Percentiles rank a stretch among this genome's conserved stretches.
Evolutionary conservation across 139 green algal genomes (phyloP).

Genomic region (Mesotaenium endlicherianum): DNA sequence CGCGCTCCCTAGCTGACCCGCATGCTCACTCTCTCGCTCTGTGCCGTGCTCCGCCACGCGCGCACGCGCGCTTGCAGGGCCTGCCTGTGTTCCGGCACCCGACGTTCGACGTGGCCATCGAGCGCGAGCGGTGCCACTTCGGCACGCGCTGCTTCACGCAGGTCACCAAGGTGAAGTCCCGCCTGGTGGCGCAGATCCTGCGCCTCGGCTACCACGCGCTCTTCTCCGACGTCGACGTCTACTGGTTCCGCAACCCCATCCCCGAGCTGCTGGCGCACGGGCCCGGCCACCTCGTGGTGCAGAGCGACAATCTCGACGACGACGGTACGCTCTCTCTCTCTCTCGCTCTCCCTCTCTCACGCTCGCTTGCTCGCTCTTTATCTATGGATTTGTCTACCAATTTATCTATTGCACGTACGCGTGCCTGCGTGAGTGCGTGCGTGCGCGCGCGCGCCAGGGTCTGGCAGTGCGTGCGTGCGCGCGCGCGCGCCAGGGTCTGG

Average conservation of each 20-base stretch:
- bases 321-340: too few species aligned
- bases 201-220: conserved; percentile 44
- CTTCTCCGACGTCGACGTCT: conserved; percentile 43
- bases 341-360: too few species aligned
- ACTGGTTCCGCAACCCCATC: conserved; percentile 41
- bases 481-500: too few species aligned
- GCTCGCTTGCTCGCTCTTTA: too few species aligned
- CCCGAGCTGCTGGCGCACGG: conserved; percentile 14
- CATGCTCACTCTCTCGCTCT: too few species aligned
- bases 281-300: conserved; percentile 14
- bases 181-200: conserved; percentile 14
- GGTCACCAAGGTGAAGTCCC: conserved; percentile 44
- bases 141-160: conserved; percentile 33
- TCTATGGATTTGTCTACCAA: too few species aligned
- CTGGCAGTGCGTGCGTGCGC: too few species aligned
- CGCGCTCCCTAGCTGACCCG: too few species aligned
- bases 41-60: too few species aligned
- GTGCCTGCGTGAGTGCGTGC: too few species aligned
- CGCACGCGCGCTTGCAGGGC: conserved; percentile 9
- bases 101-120: conserved; percentile 6
- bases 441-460: too few species aligned
- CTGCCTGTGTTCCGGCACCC: conserved; percentile 23
- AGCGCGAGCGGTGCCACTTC: conserved; percentile 37
- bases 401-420: too few species aligned
- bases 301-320: conserved; percentile 40